These are phyloP conservation scores for Amaranthus tricolor DNA, from an alignment of 179 eudicot species.

Conservation along the genomic window DNA sequence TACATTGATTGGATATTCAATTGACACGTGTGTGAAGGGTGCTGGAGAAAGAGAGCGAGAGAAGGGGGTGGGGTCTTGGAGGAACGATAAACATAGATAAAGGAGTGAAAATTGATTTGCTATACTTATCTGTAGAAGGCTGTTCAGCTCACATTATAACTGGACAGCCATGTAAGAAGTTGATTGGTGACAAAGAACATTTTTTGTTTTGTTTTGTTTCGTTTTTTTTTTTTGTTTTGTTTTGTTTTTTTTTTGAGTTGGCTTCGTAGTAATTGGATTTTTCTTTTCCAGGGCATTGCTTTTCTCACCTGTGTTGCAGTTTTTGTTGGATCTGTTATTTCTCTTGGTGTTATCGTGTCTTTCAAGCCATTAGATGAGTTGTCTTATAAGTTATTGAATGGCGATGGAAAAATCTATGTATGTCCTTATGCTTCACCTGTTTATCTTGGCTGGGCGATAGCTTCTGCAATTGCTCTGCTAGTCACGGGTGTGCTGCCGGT, in stretches of 20 bases:
- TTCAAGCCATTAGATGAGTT: constrained; percentile 82
- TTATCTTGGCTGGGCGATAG: constrained; percentile 96
- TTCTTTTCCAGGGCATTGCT: constrained; percentile 60
- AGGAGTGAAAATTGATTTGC: not conserved
- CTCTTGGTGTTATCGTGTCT: constrained; percentile 89
- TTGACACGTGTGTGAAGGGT: too few relatives aligned
- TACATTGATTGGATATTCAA: not conserved
- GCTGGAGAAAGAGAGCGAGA: not conserved
- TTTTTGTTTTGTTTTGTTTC: not conserved
- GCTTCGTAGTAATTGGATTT: constrained; percentile 18
- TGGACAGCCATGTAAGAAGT: not conserved
- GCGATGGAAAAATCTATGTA: constrained; percentile 43
- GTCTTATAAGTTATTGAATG: constrained; percentile 66
- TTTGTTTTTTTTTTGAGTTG: constrained; percentile 1
- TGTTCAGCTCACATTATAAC: not conserved
- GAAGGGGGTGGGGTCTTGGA: not conserved
- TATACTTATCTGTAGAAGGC: not conserved
- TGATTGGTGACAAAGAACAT: not conserved
- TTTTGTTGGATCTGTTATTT: constrained; percentile 73
- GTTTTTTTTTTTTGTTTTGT: not conserved
- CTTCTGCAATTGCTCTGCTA: constrained; percentile 67
- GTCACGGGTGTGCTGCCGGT: constrained; percentile 87
- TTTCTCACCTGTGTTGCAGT: constrained; percentile 63
- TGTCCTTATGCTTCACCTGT: constrained; percentile 84
- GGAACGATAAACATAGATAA: not conserved